phyloP scores from a whole-genome alignment of 179 eudicot species.

The Carnegiea gigantea region DNA sequence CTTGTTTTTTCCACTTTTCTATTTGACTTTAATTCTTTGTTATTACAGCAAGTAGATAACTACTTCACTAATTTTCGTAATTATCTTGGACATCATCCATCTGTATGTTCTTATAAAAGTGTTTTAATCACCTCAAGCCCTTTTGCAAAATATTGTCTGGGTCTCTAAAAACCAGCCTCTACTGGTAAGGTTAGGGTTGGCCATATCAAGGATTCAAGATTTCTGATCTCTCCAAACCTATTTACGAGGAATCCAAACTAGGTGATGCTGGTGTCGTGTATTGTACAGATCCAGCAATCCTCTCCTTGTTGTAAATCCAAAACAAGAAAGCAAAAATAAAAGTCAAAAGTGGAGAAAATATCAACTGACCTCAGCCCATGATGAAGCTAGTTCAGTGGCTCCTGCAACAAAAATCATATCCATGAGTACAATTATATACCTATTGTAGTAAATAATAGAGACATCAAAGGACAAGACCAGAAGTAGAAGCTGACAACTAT shows the following conservation, averaged over 20 bases:
- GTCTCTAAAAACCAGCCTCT: neutral
- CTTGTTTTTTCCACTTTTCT: neutral
- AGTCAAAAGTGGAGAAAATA: neutral
- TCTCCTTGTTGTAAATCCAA: constrained; percentile 3
- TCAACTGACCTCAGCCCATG: constrained; percentile 82
- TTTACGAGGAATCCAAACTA: neutral
- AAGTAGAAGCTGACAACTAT: constrained; percentile 1
- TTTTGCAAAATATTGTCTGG: neutral
- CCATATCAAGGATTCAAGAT: neutral
- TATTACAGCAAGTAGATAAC: neutral
- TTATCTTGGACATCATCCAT: neutral
- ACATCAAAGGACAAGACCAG: neutral
- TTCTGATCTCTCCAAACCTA: neutral
- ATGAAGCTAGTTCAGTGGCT: constrained; percentile 75
- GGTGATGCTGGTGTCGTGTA: neutral
- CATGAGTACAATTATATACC: neutral
- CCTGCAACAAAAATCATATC: constrained; percentile 46
- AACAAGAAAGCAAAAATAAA: neutral
- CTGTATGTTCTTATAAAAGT: neutral
- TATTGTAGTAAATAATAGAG: neutral
- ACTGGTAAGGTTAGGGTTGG: neutral
- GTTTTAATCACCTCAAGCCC: neutral
- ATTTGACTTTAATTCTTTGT: neutral
- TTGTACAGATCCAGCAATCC: neutral
- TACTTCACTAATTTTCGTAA: neutral